Conservation (phyloP, 2,329 filamentous ascomycete genomes). For the Aspergillus quadricinctus region DNA sequence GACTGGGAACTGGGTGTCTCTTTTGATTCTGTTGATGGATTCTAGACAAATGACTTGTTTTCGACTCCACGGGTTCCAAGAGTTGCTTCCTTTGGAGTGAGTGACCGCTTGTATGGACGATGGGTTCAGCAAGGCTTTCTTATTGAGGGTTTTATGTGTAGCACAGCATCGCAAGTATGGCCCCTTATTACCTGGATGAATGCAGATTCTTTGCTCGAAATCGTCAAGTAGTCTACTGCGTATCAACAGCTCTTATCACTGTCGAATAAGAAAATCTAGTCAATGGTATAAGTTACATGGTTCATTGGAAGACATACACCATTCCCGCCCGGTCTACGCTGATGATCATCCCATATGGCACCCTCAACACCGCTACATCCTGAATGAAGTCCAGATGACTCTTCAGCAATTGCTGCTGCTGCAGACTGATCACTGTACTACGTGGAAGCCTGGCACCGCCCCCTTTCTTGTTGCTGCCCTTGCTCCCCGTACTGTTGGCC, state of each 20-base stretch:
- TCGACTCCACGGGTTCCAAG: background rate
- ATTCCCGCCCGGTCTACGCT: slow-evolving; percentile 85
- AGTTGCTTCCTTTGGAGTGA: background rate
- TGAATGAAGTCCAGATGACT: slow-evolving; percentile 84
- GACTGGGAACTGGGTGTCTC: too few species aligned
- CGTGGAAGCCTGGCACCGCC: slow-evolving; percentile 54
- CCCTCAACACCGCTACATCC: slow-evolving; percentile 83
- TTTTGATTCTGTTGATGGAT: background rate
- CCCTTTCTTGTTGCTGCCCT: slow-evolving; percentile 32
- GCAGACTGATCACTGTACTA: slow-evolving; percentile 78
- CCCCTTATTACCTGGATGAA: too few species aligned
- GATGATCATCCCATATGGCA: slow-evolving; percentile 87
- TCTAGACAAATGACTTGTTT: background rate
- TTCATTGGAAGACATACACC: slow-evolving; percentile 70
- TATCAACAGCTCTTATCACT: background rate
- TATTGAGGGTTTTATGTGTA: too few species aligned
- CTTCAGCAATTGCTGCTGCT: slow-evolving; percentile 80
- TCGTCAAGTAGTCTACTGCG: too few species aligned
- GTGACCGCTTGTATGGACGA: too few species aligned
- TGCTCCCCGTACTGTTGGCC: slow-evolving; percentile 14
- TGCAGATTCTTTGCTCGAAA: too few species aligned
- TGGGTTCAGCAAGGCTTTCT: too few species aligned
- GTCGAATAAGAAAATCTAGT: background rate
- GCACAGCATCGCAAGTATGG: background rate
- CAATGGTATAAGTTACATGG: background rate